Evolutionary conservation across 1,139 yeast species (phyloP), one percentile per base, ranked within the genome.

Genomic region (Suhomyces coccinellae): DNA sequence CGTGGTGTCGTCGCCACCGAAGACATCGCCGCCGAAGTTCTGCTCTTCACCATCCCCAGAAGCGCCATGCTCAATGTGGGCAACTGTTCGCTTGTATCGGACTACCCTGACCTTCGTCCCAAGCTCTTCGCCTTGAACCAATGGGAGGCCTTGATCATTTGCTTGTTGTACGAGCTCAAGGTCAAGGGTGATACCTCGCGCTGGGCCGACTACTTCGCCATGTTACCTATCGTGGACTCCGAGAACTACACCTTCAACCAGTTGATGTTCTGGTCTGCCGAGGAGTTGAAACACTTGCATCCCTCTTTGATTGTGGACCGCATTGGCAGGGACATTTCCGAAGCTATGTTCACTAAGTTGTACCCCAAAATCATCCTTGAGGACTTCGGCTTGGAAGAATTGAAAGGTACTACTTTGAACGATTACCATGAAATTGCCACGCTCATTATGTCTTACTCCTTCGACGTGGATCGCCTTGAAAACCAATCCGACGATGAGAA

Each of bases 61-160:
- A 57, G 63, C 0, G 63, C 75, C 0, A 65, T 86, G 8, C 55
- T 93, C 38, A 81, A 85, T 54, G 72, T 82, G 11, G 78, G 75
- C 12, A 85, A 83, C 14, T 77, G 86, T 32, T 58, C 76, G 1
- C 64, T 85, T 20, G 53, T 69, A 1, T 43, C 55, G 3, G 66
- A 73, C 14, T 56, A 56, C 20, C 71, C 76, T 0, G 65, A 65
- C 3, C 16, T 59, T 13, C 61, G 57, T 20, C 68, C 63, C 6
- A 66, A 65, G 20, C 63, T 82, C 8, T 54, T 71, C 15, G 65
- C 66, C 6, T 66, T 82, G 42, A 79, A 77, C 47, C 85, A 84
- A 36, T 91, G 98, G 98, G 85, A 86, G 48, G 80, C 85, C 0
- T 67, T 91, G 48, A 84, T 91, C 42, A 62, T 88, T 34, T 75